phyloP scores from a whole-genome alignment of 2,329 filamentous ascomycete species.

The Beauveria rudraprayagi region DNA sequence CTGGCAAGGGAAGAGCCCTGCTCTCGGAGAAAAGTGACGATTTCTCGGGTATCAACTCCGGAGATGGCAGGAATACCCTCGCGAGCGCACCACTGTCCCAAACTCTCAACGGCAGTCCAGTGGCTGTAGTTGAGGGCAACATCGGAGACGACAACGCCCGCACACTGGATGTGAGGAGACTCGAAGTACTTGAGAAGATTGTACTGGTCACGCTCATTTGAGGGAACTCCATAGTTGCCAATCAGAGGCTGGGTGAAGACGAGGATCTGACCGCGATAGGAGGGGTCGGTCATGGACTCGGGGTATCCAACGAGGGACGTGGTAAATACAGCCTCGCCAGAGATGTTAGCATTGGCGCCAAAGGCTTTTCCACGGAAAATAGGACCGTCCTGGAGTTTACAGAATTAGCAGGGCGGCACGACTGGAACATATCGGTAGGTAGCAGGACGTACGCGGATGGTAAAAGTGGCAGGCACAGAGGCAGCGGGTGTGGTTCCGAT shows the following conservation, averaged over 20 bases:
- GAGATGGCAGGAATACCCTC: conserved; percentile 95
- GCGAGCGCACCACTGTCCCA: conserved; percentile 89
- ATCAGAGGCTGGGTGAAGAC: conserved; percentile 98
- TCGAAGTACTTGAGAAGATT: conserved; percentile 97
- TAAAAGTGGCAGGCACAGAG: conserved; percentile 66
- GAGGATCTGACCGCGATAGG: conserved; percentile 88
- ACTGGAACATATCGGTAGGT: not conserved
- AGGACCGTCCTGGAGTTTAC: conserved; percentile 64
- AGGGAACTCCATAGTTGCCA: conserved; percentile 97
- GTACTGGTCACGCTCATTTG: conserved; percentile 72
- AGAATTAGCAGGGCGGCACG: conserved; percentile 14
- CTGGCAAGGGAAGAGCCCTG: conserved; percentile 91
- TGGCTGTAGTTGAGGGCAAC: conserved; percentile 92
- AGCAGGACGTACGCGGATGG: conserved; percentile 63
- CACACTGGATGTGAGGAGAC: conserved; percentile 93
- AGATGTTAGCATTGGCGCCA: conserved; percentile 92
- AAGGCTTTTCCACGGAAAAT: conserved; percentile 96
- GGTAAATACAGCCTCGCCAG: conserved; percentile 96
- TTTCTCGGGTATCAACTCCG: conserved; percentile 91
- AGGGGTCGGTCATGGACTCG: conserved; percentile 85
- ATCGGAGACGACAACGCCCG: conserved; percentile 91
- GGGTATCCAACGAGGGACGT: conserved; percentile 97
- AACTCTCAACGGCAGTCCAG: conserved; percentile 94
- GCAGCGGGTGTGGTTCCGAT: conserved; percentile 58
- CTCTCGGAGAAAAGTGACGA: conserved; percentile 93